Conservation (phyloP, 1,139 yeast species). For the Yamadazyma kanchanaburiensis region DNA sequence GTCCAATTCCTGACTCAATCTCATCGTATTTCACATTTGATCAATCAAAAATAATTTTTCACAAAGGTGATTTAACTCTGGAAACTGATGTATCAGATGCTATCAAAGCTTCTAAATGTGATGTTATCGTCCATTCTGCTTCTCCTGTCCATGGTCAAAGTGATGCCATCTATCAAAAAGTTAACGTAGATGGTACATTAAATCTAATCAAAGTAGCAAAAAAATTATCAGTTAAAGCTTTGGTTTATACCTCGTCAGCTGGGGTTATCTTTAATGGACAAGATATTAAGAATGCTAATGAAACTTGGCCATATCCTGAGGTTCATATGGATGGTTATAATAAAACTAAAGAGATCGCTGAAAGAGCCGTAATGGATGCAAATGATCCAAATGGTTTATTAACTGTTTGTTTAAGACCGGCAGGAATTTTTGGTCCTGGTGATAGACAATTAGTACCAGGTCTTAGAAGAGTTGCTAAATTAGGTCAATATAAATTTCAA, state of each 20-base stretch:
- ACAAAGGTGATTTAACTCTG: slow-evolving; percentile 83
- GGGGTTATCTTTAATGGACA: slow-evolving; percentile 96
- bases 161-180: slow-evolving; percentile 78
- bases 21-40: slow-evolving; percentile 75
- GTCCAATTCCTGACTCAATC: slow-evolving; percentile 73
- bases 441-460: slow-evolving; percentile 97
- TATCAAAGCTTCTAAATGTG: slow-evolving; percentile 55
- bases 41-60: slow-evolving; percentile 52
- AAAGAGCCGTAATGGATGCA: slow-evolving; percentile 71
- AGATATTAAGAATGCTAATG: slow-evolving; percentile 88
- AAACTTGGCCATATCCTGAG: slow-evolving; percentile 87
- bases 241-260: slow-evolving; percentile 95
- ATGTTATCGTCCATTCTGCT: slow-evolving; percentile 90
- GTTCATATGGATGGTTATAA: slow-evolving; percentile 96
- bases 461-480: slow-evolving; percentile 72
- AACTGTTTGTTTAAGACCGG: slow-evolving; percentile 91
- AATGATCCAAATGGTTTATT: slow-evolving; percentile 53
- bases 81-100: slow-evolving; percentile 66
- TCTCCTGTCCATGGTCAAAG: slow-evolving; percentile 92
- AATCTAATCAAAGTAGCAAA: slow-evolving; percentile 69
- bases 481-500: slow-evolving; percentile 89
- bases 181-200: slow-evolving; percentile 85
- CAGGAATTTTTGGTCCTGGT: slow-evolving; percentile 98
- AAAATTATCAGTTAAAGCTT: slow-evolving; percentile 51
- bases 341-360: slow-evolving; percentile 92